phyloP scores from a whole-genome alignment of 2,329 filamentous ascomycete genomes.

The Colletotrichum orbiculare region DNA sequence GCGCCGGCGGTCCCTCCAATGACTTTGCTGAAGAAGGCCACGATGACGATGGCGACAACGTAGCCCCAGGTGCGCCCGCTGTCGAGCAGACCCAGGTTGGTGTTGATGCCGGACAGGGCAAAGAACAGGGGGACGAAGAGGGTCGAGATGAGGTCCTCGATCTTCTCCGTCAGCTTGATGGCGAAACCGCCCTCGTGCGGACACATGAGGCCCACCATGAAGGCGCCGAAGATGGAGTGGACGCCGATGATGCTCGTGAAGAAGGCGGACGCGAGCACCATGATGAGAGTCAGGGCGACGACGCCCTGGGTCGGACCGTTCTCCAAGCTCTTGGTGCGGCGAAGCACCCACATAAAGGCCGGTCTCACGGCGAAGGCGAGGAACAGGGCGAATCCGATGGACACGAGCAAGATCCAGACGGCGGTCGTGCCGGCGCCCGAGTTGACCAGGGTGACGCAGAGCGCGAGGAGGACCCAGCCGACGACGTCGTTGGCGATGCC shows the following conservation, averaged over 20 bases:
- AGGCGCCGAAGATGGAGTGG: conserved; percentile 93
- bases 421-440: conserved; percentile 84
- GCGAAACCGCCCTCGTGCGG: conserved; percentile 91
- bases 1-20: conserved; percentile 80
- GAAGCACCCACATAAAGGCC: conserved; percentile 78
- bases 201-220: conserved; percentile 88
- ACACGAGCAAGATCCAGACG: conserved; percentile 83
- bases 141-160: conserved; percentile 88
- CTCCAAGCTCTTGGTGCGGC: conserved; percentile 79
- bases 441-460: conserved; percentile 94
- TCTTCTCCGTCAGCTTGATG: conserved; percentile 91
- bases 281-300: conserved; percentile 82
- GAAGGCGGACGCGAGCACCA: conserved; percentile 83
- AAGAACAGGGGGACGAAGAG: conserved; percentile 90
- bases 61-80: conserved; percentile 84
- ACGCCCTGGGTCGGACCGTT: conserved; percentile 90
- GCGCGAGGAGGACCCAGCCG: conserved; percentile 88
- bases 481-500: conserved; percentile 89
- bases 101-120: conserved; percentile 82
- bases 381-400: conserved; percentile 81
- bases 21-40: conserved; percentile 83
- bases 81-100: conserved; percentile 80
- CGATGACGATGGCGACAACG: conserved; percentile 79
- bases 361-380: conserved; percentile 81
- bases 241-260: conserved; percentile 92